These are phyloP conservation scores for Aspergillus nidulans DNA, from an alignment of 495 filamentous ascomycete genomes.

Conservation along the genomic window DNA sequence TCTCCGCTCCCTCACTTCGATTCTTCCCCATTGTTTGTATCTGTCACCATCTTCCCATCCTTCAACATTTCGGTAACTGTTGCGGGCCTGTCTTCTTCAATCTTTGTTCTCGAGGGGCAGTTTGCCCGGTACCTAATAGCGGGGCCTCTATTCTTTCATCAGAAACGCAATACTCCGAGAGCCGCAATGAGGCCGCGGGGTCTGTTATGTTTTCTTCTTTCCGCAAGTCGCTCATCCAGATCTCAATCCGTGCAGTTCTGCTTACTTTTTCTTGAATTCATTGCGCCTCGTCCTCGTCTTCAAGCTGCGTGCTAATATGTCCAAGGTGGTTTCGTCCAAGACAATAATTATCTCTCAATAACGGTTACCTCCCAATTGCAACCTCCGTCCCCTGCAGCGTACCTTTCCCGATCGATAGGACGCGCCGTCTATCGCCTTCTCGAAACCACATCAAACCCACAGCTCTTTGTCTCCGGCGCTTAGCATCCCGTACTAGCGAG, in stretches of 20 bases:
- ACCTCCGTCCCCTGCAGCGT: not conserved
- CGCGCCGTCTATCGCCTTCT: not conserved
- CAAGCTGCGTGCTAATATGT: slow-evolving; percentile 3
- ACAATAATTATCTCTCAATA: not conserved
- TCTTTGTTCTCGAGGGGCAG: not conserved
- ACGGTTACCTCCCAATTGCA: not conserved
- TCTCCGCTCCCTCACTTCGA: not conserved
- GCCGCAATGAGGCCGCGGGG: slow-evolving; percentile 7
- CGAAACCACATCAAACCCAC: not conserved
- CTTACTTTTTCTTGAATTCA: slow-evolving; percentile 1
- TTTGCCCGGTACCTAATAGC: not conserved
- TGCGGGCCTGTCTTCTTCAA: not conserved
- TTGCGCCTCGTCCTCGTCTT: not conserved
- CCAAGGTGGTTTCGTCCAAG: not conserved
- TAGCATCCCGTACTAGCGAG: not conserved
- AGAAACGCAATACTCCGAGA: slow-evolving; percentile 9
- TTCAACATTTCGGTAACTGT: not conserved
- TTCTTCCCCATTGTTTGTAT: not conserved
- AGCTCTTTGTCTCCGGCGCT: not conserved
- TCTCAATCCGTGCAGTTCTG: slow-evolving; percentile 5
- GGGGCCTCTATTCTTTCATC: not conserved
- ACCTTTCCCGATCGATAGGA: slow-evolving; percentile 4
- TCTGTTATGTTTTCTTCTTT: slow-evolving; percentile 18
- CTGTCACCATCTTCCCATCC: not conserved
- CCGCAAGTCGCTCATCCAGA: slow-evolving; percentile 7